These are phyloP conservation scores for Berberis vulgaris DNA, from an alignment of 164 flowering plant species.

Conservation along the genomic window DNA sequence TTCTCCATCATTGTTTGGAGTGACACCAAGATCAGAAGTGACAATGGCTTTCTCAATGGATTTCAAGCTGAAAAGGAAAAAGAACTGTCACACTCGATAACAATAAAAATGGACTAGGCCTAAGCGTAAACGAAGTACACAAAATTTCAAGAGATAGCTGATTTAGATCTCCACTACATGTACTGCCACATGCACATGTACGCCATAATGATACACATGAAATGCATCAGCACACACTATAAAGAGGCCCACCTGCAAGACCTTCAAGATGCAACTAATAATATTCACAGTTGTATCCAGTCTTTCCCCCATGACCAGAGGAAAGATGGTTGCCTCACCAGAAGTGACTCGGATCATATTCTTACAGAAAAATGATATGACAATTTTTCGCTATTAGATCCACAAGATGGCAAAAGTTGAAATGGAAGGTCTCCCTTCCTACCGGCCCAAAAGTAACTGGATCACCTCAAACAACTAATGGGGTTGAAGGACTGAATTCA, in stretches of 20 bases:
- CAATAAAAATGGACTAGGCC: background rate
- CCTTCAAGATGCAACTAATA: background rate
- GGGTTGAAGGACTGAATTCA: too few relatives aligned
- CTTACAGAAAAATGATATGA: too few relatives aligned
- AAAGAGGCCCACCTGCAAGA: background rate
- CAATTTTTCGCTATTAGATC: too few relatives aligned
- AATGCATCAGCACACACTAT: too few relatives aligned
- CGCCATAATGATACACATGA: too few relatives aligned
- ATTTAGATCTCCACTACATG: too few relatives aligned
- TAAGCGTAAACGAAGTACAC: background rate
- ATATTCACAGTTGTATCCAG: background rate
- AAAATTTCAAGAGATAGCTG: too few relatives aligned
- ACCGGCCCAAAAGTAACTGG: too few relatives aligned
- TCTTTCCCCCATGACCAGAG: background rate
- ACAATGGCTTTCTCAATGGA: constrained; percentile 93
- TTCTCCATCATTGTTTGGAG: constrained; percentile 91
- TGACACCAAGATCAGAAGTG: constrained; percentile 65
- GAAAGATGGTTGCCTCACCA: background rate
- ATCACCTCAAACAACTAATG: too few relatives aligned
- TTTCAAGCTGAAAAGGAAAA: constrained; percentile 54
- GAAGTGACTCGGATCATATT: background rate
- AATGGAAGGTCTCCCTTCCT: too few relatives aligned
- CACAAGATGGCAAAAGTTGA: too few relatives aligned
- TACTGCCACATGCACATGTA: too few relatives aligned
- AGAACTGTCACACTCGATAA: background rate